These are phyloP conservation scores for Tulasnella sp. DNA, from an alignment of 768 basidiomycete genomes.

Conservation along the genomic window DNA sequence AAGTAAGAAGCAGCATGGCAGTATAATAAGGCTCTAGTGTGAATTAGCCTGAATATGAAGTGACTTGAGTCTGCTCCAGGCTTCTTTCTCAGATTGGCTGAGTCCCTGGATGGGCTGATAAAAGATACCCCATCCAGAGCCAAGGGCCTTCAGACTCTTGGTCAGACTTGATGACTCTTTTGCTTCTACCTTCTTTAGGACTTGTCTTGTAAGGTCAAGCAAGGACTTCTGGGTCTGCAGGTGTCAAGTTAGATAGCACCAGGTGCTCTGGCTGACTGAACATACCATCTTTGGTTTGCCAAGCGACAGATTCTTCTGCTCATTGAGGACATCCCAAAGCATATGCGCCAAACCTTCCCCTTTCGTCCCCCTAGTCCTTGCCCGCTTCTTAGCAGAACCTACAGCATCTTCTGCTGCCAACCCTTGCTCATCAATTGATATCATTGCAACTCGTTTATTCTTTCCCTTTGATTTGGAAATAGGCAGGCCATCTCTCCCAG, in stretches of 20 bases:
- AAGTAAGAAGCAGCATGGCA: no score
- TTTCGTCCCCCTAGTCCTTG: background rate
- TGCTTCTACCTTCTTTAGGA: background rate
- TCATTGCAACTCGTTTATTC: background rate
- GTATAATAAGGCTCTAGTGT: no score
- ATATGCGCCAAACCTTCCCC: background rate
- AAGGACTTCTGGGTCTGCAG: background rate
- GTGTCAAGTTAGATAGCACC: background rate
- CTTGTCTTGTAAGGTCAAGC: background rate
- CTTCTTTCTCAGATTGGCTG: background rate
- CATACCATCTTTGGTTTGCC: background rate
- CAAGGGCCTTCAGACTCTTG: background rate
- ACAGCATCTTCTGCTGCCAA: background rate
- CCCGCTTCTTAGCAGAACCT: background rate
- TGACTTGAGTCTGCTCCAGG: background rate
- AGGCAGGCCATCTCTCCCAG: background rate
- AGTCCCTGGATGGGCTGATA: background rate
- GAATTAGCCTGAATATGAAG: no score
- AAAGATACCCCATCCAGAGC: background rate
- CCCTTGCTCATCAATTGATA: background rate
- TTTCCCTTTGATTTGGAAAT: background rate
- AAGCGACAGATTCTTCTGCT: background rate
- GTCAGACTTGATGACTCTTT: background rate
- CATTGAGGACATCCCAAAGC: background rate
- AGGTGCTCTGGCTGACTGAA: background rate